phyloP scores from a whole-genome alignment of 2,329 filamentous ascomycete species.

The Colletotrichum sp. region DNA sequence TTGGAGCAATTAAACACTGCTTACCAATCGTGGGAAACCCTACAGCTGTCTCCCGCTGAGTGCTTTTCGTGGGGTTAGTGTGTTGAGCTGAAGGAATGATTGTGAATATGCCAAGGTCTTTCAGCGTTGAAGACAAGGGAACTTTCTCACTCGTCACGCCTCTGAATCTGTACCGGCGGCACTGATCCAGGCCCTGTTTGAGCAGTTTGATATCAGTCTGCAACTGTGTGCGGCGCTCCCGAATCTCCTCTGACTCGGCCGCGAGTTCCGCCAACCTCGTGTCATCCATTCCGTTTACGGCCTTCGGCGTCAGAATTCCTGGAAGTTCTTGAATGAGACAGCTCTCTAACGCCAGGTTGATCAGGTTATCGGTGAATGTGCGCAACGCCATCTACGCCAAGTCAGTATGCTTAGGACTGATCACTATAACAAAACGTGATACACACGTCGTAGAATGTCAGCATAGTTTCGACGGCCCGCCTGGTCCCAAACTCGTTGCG shows the following conservation, averaged over 20 bases:
- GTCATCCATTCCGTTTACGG: conserved; percentile 39
- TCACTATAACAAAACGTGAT: too few species aligned
- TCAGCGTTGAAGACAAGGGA: background rate
- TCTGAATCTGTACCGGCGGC: conserved; percentile 21
- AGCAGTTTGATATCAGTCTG: conserved; percentile 21
- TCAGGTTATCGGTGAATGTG: conserved; percentile 52
- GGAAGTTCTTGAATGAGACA: conserved; percentile 48
- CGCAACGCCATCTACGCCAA: conserved; percentile 41
- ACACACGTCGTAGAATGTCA: conserved; percentile 48
- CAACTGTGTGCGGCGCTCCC: conserved; percentile 11
- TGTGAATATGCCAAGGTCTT: background rate
- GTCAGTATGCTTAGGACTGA: background rate
- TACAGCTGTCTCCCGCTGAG: background rate
- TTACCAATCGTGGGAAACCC: background rate
- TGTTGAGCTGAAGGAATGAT: background rate
- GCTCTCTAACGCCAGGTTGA: conserved; percentile 53
- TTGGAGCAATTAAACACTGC: background rate
- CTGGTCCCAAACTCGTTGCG: conserved; percentile 38
- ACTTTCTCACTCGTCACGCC: background rate
- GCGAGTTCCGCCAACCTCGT: conserved; percentile 31
- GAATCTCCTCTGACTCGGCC: conserved; percentile 33
- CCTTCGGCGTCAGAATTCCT: conserved; percentile 42
- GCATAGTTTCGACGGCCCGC: conserved; percentile 48
- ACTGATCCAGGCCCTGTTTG: conserved; percentile 22
- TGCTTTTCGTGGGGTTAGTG: background rate